Evolutionary conservation across 2,329 filamentous ascomycete species (phyloP).

Genomic region (Aspergillus sp.): DNA sequence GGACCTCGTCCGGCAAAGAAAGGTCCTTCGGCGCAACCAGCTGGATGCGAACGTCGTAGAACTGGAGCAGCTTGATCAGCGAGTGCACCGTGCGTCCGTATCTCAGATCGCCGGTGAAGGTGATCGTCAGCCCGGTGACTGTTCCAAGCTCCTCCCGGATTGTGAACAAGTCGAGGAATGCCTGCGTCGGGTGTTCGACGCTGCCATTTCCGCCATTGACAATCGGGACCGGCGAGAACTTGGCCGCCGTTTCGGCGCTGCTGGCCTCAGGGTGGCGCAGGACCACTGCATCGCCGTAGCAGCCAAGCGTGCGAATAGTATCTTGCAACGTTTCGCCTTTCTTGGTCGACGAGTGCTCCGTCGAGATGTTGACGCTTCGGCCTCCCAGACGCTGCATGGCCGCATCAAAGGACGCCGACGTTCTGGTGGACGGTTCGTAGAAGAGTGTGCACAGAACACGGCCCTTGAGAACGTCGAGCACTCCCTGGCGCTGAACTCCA

Average conservation of each 20-base stretch:
- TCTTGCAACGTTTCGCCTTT: slow-evolving; percentile 94
- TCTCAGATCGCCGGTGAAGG: slow-evolving; percentile 84
- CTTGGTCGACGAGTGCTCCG: slow-evolving; percentile 74
- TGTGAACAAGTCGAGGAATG: slow-evolving; percentile 94
- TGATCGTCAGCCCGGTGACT: slow-evolving; percentile 90
- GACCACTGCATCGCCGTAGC: slow-evolving; percentile 93
- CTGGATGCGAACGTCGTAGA: slow-evolving; percentile 92
- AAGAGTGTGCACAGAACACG: slow-evolving; percentile 86
- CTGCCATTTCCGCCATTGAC: slow-evolving; percentile 97
- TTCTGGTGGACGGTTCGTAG: slow-evolving; percentile 94
- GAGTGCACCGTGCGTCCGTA: slow-evolving; percentile 95
- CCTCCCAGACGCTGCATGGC: slow-evolving; percentile 98
- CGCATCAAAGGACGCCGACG: slow-evolving; percentile 89
- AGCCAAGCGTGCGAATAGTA: slow-evolving; percentile 83
- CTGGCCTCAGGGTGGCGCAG: slow-evolving; percentile 80
- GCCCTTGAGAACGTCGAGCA: slow-evolving; percentile 76
- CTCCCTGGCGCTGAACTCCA: slow-evolving; percentile 83
- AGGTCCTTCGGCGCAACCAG: slow-evolving; percentile 77
- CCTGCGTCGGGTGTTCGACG: slow-evolving; percentile 93
- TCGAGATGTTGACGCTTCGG: slow-evolving; percentile 70
- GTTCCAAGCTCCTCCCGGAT: slow-evolving; percentile 96
- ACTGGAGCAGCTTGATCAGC: slow-evolving; percentile 81
- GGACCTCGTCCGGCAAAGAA: slow-evolving; percentile 64
- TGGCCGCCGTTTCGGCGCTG: slow-evolving; percentile 71
- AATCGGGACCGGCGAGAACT: slow-evolving; percentile 80